phyloP scores from a whole-genome alignment of 2,329 filamentous ascomycete genomes.

The Fusarium longipes region DNA sequence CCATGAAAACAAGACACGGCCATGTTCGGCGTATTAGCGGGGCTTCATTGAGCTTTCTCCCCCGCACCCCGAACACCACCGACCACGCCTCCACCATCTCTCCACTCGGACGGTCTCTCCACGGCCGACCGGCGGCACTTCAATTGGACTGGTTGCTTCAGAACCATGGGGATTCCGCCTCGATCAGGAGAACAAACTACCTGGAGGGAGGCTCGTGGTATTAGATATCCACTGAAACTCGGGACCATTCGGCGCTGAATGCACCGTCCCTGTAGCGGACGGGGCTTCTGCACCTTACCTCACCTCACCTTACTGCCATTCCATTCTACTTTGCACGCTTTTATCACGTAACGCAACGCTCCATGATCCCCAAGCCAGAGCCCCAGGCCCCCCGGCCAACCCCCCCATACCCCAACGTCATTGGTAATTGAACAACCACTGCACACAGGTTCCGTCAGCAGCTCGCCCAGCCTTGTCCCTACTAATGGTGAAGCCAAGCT shows the following conservation, averaged over 20 bases:
- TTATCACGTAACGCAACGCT: constrained; percentile 30
- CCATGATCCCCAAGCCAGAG: constrained; percentile 21
- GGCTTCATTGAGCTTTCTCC: constrained; percentile 39
- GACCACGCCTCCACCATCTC: constrained; percentile 36
- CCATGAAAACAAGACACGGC: constrained; percentile 26
- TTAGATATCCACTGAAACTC: constrained; percentile 33
- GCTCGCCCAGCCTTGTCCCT: no score
- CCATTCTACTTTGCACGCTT: constrained; percentile 2
- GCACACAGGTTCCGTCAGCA: no score
- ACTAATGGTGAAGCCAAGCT: no score
- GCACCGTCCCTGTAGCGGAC: constrained; percentile 6
- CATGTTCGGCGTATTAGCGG: constrained; percentile 47
- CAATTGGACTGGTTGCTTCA: constrained; percentile 29
- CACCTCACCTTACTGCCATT: neutral
- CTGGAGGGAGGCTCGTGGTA: constrained; percentile 31
- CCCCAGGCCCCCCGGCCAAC: constrained; percentile 18
- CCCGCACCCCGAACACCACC: constrained; percentile 43
- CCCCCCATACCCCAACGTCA: constrained; percentile 29
- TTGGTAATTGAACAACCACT: constrained; percentile 46
- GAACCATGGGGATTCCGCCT: constrained; percentile 28
- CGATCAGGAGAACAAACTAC: constrained; percentile 24
- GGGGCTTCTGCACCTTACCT: neutral
- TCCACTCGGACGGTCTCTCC: constrained; percentile 39
- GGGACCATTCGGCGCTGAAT: constrained; percentile 30
- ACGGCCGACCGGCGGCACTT: constrained; percentile 38